phyloP scores from a whole-genome alignment of 345 rosid genomes.

The Brassica incana region DNA sequence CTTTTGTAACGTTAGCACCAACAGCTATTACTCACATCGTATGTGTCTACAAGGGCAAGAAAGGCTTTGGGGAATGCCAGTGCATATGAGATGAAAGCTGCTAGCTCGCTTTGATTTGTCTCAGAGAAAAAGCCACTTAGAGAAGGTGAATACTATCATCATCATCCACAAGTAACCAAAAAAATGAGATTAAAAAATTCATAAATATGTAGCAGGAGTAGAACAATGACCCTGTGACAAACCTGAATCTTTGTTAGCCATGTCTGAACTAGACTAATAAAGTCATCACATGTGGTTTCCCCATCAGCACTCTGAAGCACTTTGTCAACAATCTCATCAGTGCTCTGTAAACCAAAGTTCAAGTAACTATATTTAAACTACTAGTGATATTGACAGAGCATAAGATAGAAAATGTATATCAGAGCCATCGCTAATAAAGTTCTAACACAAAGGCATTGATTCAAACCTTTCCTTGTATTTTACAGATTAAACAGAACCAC shows the following conservation, averaged over 20 bases:
- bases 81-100: conserved; percentile 90
- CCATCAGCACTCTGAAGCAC: conserved; percentile 68
- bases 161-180: not conserved
- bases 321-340: conserved; percentile 84
- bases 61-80: conserved; percentile 89
- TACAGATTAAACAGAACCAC: not conserved
- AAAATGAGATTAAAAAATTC: not conserved
- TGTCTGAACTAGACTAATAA: conserved; percentile 69
- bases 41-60: conserved; percentile 92
- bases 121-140: conserved; percentile 64
- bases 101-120: conserved; percentile 95
- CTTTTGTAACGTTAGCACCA: no score
- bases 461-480: not conserved
- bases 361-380: not conserved
- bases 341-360: conserved; percentile 55
- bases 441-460: not conserved
- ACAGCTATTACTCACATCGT: conserved; percentile 60
- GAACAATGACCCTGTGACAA: not conserved
- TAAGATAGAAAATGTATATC: not conserved
- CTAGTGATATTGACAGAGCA: not conserved
- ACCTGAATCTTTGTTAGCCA: conserved; percentile 92
- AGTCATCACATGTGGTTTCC: conserved; percentile 68
- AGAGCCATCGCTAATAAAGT: not conserved
- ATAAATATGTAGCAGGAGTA: not conserved
- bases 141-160: conserved; percentile 57